These are phyloP conservation scores for Kappamyces sp. DNA, from an alignment of 192 early-diverging fungal genomes.

Conservation along the genomic window DNA sequence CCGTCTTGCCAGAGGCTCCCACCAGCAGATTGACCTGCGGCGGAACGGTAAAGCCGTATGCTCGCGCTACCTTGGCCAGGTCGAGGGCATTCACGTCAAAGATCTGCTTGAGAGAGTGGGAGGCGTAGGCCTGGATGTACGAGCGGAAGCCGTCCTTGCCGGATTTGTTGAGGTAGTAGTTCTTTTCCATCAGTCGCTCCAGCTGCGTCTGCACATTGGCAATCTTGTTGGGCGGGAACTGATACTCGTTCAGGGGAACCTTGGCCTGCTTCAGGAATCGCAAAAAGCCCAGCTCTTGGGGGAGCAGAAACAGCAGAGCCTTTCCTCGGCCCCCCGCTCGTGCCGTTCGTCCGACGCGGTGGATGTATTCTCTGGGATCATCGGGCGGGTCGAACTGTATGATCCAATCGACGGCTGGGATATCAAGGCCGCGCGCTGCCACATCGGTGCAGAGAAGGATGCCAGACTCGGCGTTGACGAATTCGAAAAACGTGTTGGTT, in stretches of 20 bases:
- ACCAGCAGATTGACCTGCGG: slow-evolving; percentile 82
- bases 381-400: slow-evolving; percentile 99
- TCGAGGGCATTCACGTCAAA: slow-evolving; percentile 91
- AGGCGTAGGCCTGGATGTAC: slow-evolving; percentile 92
- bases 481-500: slow-evolving; percentile 98
- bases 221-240: slow-evolving; percentile 91
- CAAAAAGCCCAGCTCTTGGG: slow-evolving; percentile 91
- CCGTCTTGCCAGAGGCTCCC: slow-evolving; percentile 42
- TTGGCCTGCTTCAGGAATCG: slow-evolving; percentile 97
- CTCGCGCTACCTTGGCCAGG: slow-evolving; percentile 82
- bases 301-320: slow-evolving; percentile 91
- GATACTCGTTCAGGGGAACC: slow-evolving; percentile 98
- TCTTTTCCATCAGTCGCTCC: slow-evolving; percentile 95
- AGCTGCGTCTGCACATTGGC: slow-evolving; percentile 77
- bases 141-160: slow-evolving; percentile 95
- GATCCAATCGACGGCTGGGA: slow-evolving; percentile 98
- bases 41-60: slow-evolving; percentile 94
- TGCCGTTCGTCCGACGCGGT: slow-evolving; percentile 94
- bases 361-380: slow-evolving; percentile 97
- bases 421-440: slow-evolving; percentile 95
- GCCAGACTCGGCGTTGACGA: slow-evolving; percentile 88
- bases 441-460: slow-evolving; percentile 97
- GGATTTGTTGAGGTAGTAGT: slow-evolving; percentile 95
- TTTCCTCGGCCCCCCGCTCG: slow-evolving; percentile 84
- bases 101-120: slow-evolving; percentile 91